Conservation (phyloP, 805 yeast genomes). For the Saturnispora zaruensis region DNA sequence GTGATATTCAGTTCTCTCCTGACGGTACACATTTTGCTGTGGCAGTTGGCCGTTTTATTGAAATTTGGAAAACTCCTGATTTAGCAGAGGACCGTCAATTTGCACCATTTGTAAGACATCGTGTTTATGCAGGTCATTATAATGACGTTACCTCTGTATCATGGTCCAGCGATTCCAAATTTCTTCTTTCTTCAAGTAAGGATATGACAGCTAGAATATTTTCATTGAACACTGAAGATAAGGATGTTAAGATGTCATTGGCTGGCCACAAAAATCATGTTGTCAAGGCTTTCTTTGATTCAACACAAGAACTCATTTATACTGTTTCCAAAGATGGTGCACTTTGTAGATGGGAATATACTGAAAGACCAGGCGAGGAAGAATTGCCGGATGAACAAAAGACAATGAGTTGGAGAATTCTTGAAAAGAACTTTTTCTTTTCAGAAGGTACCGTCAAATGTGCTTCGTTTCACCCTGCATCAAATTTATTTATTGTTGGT, state of each 20-base stretch:
- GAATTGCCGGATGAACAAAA: slow-evolving; percentile 37
- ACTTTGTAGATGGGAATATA: slow-evolving; percentile 82
- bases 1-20: slow-evolving; percentile 74
- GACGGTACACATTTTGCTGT: slow-evolving; percentile 84
- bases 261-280: slow-evolving; percentile 93
- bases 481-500: slow-evolving; percentile 77
- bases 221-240: slow-evolving; percentile 64
- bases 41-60: slow-evolving; percentile 73
- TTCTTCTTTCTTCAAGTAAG: slow-evolving; percentile 75
- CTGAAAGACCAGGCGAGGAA: slow-evolving; percentile 43
- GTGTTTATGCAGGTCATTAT: slow-evolving; percentile 89
- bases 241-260: slow-evolving; percentile 71
- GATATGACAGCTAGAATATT: slow-evolving; percentile 85
- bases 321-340: slow-evolving; percentile 96
- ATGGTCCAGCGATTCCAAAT: slow-evolving; percentile 90
- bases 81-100: slow-evolving; percentile 78
- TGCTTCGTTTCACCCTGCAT: slow-evolving; percentile 69
- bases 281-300: slow-evolving; percentile 75
- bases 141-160: slow-evolving; percentile 67
- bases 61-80: slow-evolving; percentile 90
- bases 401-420: slow-evolving; percentile 71
- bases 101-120: slow-evolving; percentile 89
- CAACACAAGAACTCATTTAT: slow-evolving; percentile 82
- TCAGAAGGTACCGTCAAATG: slow-evolving; percentile 68
- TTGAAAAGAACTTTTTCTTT: slow-evolving; percentile 65